phyloP scores from a whole-genome alignment of 2,329 filamentous ascomycete genomes.

The Cladosporium sp. region DNA sequence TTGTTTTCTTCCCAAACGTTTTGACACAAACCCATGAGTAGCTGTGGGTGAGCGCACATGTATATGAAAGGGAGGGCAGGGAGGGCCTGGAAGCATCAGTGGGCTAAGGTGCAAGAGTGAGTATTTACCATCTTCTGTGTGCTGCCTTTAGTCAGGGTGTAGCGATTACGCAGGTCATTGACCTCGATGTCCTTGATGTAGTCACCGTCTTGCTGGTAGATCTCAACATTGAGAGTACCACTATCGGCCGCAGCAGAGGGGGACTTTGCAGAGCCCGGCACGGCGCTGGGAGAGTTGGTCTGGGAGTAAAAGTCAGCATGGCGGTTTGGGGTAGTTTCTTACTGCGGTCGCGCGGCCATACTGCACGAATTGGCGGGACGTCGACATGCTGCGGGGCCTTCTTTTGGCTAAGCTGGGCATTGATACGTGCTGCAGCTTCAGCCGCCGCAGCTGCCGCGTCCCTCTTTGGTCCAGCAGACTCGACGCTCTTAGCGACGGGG shows the following conservation, averaged over 20 bases:
- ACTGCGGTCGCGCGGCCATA: neutral
- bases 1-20: conserved; percentile 39
- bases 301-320: conserved; percentile 22
- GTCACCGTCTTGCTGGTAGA: conserved; percentile 94
- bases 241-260: conserved; percentile 43
- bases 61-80: conserved; percentile 37
- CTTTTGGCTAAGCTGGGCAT: conserved; percentile 56
- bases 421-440: conserved; percentile 64
- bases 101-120: conserved; percentile 53
- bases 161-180: conserved; percentile 95
- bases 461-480: conserved; percentile 38
- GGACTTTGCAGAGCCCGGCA: conserved; percentile 55
- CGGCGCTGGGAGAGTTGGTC: conserved; percentile 38
- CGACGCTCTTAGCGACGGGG: conserved; percentile 64
- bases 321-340: neutral
- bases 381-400: conserved; percentile 90
- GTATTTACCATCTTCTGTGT: conserved; percentile 99
- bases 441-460: conserved; percentile 67
- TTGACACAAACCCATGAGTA: conserved; percentile 32
- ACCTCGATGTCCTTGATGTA: conserved; percentile 99
- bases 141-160: conserved; percentile 93
- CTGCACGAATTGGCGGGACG: conserved; percentile 69
- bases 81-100: conserved; percentile 58
- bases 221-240: conserved; percentile 74
- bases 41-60: conserved; percentile 10